Evolutionary conservation across 768 basidiomycete species (phyloP), one percentile per base, ranked within the genome.

Genomic region (Crepidotus variabilis): DNA sequence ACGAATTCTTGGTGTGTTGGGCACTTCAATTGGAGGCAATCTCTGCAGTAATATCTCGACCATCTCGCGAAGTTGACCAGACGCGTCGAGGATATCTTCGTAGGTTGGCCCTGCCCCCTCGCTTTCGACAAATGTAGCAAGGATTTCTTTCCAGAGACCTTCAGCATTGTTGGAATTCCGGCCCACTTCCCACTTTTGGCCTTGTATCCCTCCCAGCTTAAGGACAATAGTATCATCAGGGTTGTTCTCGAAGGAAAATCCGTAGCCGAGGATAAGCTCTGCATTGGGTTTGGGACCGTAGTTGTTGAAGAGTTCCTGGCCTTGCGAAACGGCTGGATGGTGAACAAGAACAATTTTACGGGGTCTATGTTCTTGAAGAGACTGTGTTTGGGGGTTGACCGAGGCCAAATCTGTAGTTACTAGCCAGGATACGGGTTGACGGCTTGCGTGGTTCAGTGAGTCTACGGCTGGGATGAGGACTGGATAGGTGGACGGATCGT

Each of bases 221-320:
- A 97, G 80, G 1, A 89, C 76, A 62, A 95, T 88, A 0, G 88
- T 90, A 65, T 97, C 95, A 64, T 94, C 91, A 0, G 88, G 88
- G 60, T 97, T 97, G 24, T 83, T 60, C 1, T 80, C 73, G 2
- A 95, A 67, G 0, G 90, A 83, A 71, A 98, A 98, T 0, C 96
- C 95, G 65, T 97, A 98, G 5, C 91, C 93, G 3, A 98, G 79
- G 47, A 98, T 83, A 46, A 98, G 80, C 69, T 95, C 92, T 23
- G 91, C 80, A 68, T 96, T 95, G 0, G 92, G 85, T 67, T 97
- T 97, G 0, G 86, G 82, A 0, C 94, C 95, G 68, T 97, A 97
- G 67, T 96, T 96, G 73, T 94, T 96, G 73, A 87, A 85, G 18
- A 95, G 73, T 67, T 94, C 88, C 22, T 76, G 64, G 14, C 77